phyloP scores from a whole-genome alignment of 331 rosid genomes.

The Phaseolus coccineus region DNA sequence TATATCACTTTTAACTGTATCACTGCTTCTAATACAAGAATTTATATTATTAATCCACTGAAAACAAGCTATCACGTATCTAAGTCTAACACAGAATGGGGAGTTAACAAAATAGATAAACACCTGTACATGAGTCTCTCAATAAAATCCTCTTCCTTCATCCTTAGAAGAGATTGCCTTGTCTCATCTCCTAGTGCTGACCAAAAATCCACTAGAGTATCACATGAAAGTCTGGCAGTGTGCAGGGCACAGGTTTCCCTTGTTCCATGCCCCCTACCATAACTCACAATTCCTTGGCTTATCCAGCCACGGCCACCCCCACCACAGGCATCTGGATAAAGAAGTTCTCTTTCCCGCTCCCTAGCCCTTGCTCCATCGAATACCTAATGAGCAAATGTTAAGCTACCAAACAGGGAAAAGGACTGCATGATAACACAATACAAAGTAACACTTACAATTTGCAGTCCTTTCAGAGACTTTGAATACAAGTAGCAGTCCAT shows the following conservation, averaged over 20 bases:
- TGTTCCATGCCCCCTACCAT: slow-evolving; percentile 91
- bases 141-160: slow-evolving; percentile 98
- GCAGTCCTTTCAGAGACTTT: slow-evolving; percentile 78
- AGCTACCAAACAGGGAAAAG: slow-evolving; percentile 40
- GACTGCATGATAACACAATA: not conserved
- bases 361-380: slow-evolving; percentile 95
- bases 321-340: slow-evolving; percentile 97
- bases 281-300: slow-evolving; percentile 82
- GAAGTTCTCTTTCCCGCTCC: slow-evolving; percentile 92
- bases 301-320: slow-evolving; percentile 99
- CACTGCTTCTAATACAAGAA: slow-evolving; percentile 34
- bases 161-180: slow-evolving; percentile 85
- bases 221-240: slow-evolving; percentile 93
- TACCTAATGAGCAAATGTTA: slow-evolving; percentile 61
- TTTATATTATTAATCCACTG: slow-evolving; percentile 31
- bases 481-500: slow-evolving; percentile 88
- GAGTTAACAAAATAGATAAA: slow-evolving; percentile 48
- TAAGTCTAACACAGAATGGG: slow-evolving; percentile 34
- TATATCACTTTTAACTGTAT: slow-evolving; percentile 37
- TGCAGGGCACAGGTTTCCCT: slow-evolving; percentile 96
- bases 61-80: slow-evolving; percentile 43
- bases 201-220: slow-evolving; percentile 93
- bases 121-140: slow-evolving; percentile 99
- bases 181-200: slow-evolving; percentile 95
- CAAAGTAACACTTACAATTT: slow-evolving; percentile 66